These are phyloP conservation scores for Collybiopsis confluens DNA, from an alignment of 768 basidiomycete species.

Conservation along the genomic window DNA sequence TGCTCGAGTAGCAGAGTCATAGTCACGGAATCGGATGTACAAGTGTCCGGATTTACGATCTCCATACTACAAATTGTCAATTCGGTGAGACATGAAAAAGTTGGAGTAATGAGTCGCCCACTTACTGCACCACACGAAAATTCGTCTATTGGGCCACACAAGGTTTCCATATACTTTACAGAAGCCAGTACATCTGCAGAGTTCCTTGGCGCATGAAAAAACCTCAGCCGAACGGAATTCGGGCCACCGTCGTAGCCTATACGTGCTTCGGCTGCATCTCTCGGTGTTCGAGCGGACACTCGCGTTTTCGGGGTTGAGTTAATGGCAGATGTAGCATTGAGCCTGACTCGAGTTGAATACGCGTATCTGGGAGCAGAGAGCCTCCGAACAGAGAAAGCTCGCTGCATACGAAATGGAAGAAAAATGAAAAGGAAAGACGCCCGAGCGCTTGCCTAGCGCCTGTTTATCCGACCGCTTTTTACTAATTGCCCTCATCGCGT, in stretches of 20 bases:
- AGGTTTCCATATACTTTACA: not conserved
- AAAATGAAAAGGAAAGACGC: not conserved
- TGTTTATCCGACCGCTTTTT: not conserved
- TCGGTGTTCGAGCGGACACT: not conserved
- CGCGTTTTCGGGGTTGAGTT: not conserved
- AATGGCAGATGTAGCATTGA: not conserved
- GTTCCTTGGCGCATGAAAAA: not conserved
- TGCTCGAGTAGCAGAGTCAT: not conserved
- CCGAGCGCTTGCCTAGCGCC: too few species aligned
- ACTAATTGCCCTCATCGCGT: too few species aligned
- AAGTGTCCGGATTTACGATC: not conserved
- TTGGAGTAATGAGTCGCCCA: not conserved
- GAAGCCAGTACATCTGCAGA: conserved; percentile 2
- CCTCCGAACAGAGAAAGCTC: not conserved
- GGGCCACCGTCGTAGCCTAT: conserved; percentile 1
- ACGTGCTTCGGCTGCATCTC: not conserved
- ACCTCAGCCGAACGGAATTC: not conserved
- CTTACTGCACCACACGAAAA: not conserved
- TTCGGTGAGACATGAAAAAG: not conserved
- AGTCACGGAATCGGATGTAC: not conserved
- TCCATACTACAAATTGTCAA: not conserved
- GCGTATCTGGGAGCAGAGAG: not conserved
- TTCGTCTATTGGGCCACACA: conserved; percentile 5
- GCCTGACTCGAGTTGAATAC: not conserved
- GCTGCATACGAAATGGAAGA: not conserved